Conservation (phyloP, 2,329 filamentous ascomycete species). For the Ramularia endophylla region DNA sequence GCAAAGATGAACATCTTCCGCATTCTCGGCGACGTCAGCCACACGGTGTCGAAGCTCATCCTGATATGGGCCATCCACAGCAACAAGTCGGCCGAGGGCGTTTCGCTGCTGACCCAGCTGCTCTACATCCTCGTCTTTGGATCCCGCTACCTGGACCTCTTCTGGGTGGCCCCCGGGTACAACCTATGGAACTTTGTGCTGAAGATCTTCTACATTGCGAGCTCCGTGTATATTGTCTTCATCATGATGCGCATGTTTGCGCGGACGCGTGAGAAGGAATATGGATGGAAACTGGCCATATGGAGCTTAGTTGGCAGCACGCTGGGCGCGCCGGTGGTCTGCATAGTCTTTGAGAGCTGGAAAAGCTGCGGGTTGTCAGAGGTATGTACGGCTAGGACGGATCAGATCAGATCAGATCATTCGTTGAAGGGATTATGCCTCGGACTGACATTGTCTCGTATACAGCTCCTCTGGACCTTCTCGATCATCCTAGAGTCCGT, state of each 20-base stretch:
- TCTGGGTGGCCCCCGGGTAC: conserved; percentile 29
- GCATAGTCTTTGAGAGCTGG: conserved; percentile 56
- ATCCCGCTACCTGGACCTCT: conserved; percentile 77
- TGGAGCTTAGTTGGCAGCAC: conserved; percentile 61
- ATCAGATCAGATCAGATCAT: too few species aligned
- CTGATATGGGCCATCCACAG: conserved; percentile 85
- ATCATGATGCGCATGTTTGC: conserved; percentile 84
- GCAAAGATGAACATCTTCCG: conserved; percentile 49
- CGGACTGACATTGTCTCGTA: conserved; percentile 2
- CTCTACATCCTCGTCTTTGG: conserved; percentile 83
- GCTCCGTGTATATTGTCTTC: conserved; percentile 78
- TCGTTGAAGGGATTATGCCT: conserved; percentile 1
- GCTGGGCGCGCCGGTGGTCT: conserved; percentile 64
- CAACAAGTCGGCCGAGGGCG: conserved; percentile 81
- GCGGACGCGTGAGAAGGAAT: conserved; percentile 81
- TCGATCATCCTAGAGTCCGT: conserved; percentile 88
- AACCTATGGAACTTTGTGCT: conserved; percentile 68
- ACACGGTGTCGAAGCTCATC: conserved; percentile 81
- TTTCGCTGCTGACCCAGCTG: conserved; percentile 85
- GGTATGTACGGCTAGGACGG: conserved; percentile 20
- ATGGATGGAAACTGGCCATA: conserved; percentile 85
- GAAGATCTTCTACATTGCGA: conserved; percentile 82
- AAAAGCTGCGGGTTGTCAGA: conserved; percentile 22
- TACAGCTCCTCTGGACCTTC: conserved; percentile 75
- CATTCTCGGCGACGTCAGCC: conserved; percentile 75